Evolutionary conservation across 2,329 filamentous ascomycete species (phyloP).

Genomic region (Sporothrix variecibatus): DNA sequence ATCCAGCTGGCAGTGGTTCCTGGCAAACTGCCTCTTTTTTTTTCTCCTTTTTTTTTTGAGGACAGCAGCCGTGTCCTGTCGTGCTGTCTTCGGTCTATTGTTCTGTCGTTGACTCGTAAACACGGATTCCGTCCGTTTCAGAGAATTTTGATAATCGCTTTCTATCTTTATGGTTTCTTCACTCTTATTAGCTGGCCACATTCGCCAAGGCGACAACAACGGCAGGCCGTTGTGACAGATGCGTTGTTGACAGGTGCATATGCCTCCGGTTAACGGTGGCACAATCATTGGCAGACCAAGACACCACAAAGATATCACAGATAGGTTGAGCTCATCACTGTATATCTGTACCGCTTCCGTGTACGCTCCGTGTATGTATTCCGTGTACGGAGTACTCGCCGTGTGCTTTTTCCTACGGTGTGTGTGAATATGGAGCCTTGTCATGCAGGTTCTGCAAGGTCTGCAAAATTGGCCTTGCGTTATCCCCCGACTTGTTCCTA

Average conservation of each 20-base stretch:
- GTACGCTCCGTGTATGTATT: not conserved
- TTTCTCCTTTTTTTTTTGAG: too few species aligned
- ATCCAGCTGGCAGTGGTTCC: not conserved
- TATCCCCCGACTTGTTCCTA: constrained; percentile 28
- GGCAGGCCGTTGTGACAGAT: not conserved
- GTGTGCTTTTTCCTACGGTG: not conserved
- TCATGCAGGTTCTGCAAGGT: not conserved
- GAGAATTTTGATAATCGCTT: not conserved
- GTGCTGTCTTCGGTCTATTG: not conserved
- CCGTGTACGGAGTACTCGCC: not conserved
- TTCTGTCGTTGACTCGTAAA: not conserved
- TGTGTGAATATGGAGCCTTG: not conserved
- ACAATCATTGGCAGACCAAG: not conserved
- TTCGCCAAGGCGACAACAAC: constrained; percentile 12
- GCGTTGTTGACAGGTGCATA: constrained; percentile 4
- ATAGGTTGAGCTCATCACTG: not conserved
- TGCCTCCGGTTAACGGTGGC: not conserved
- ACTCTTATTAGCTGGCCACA: not conserved
- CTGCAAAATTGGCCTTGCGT: not conserved
- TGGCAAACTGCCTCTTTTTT: not conserved
- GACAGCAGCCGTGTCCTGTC: not conserved
- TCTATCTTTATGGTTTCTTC: not conserved
- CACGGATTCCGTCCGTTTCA: not conserved
- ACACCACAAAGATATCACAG: not conserved
- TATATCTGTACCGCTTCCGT: not conserved